Conservation (phyloP, 345 rosid genomes). For the Orychophragmus violaceus region DNA sequence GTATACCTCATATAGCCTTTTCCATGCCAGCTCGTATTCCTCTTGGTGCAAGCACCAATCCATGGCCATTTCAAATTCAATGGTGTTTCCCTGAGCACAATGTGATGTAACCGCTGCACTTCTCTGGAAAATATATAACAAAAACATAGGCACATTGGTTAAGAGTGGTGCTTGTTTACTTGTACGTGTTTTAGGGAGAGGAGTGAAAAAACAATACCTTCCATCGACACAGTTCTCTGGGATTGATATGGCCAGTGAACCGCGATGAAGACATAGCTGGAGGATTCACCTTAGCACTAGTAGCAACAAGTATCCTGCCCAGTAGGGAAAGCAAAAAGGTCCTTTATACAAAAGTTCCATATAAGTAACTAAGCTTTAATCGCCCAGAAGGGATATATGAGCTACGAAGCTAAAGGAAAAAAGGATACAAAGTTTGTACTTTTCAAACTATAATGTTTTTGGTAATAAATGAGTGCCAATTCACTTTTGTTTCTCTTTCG, state of each 20-base stretch:
- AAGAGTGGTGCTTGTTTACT: neutral
- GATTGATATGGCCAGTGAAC: slow-evolving; percentile 56
- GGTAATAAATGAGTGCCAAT: no score
- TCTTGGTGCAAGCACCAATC: slow-evolving; percentile 58
- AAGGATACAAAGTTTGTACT: neutral
- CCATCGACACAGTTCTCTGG: slow-evolving; percentile 41
- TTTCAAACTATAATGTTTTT: no score
- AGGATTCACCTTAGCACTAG: slow-evolving; percentile 38
- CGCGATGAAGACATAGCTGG: slow-evolving; percentile 31
- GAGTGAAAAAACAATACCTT: slow-evolving; percentile 33
- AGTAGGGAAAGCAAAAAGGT: neutral
- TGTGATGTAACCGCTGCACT: slow-evolving; percentile 73
- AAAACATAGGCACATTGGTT: neutral
- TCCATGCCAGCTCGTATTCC: slow-evolving; percentile 33
- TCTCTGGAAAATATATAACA: slow-evolving; percentile 33
- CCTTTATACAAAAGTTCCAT: neutral
- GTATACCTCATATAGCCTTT: slow-evolving; percentile 45
- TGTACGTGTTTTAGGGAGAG: neutral
- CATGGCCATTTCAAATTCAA: slow-evolving; percentile 73
- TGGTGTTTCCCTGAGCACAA: slow-evolving; percentile 69
- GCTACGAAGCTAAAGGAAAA: neutral
- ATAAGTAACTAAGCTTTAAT: neutral
- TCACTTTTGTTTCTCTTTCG: neutral
- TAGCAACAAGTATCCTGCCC: slow-evolving; percentile 66
- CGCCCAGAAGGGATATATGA: neutral